phyloP scores from a whole-genome alignment of 352 stramenopile genomes.

The Pythium scleroteichum region DNA sequence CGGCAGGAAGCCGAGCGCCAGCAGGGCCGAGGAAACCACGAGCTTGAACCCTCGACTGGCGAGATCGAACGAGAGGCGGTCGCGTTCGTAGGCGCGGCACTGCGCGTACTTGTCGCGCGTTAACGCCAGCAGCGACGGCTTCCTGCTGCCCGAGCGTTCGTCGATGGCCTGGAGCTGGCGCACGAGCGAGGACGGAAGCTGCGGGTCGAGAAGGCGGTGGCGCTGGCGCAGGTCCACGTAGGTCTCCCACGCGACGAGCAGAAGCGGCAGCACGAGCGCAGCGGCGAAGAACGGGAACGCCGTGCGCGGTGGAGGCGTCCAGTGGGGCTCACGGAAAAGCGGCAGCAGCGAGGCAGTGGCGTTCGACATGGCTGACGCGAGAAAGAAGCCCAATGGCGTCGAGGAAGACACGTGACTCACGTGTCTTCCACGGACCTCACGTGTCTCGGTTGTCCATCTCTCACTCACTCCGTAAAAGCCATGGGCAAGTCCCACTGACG shows the following conservation, averaged over 20 bases:
- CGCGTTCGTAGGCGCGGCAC: slow-evolving; percentile 92
- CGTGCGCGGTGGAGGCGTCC: slow-evolving; percentile 28
- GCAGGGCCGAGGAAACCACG: slow-evolving; percentile 75
- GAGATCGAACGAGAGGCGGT: slow-evolving; percentile 95
- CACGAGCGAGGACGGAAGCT: slow-evolving; percentile 54
- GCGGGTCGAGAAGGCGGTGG: slow-evolving; percentile 78
- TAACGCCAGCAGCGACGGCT: slow-evolving; percentile 59
- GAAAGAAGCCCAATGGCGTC: too few relatives aligned
- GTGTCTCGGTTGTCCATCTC: too few relatives aligned
- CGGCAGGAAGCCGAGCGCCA: slow-evolving; percentile 91
- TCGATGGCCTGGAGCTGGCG: slow-evolving; percentile 34
- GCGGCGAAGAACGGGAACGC: slow-evolving; percentile 63
- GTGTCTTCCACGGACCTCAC: too few relatives aligned
- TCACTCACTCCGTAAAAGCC: too few relatives aligned
- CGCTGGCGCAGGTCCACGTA: slow-evolving; percentile 93
- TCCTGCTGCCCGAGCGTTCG: slow-evolving; percentile 23
- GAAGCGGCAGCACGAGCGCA: slow-evolving; percentile 83
- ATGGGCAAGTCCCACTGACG: too few relatives aligned
- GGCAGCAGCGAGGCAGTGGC: background rate
- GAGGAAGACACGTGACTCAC: too few relatives aligned
- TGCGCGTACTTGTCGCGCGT: slow-evolving; percentile 78
- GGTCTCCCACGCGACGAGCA: slow-evolving; percentile 91
- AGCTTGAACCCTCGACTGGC: slow-evolving; percentile 84
- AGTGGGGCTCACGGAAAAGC: slow-evolving; percentile 44
- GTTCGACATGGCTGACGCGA: too few relatives aligned